Base-by-base conservation (phyloP, 176 grass and related monocot species). In the Lolium multiflorum region DNA sequence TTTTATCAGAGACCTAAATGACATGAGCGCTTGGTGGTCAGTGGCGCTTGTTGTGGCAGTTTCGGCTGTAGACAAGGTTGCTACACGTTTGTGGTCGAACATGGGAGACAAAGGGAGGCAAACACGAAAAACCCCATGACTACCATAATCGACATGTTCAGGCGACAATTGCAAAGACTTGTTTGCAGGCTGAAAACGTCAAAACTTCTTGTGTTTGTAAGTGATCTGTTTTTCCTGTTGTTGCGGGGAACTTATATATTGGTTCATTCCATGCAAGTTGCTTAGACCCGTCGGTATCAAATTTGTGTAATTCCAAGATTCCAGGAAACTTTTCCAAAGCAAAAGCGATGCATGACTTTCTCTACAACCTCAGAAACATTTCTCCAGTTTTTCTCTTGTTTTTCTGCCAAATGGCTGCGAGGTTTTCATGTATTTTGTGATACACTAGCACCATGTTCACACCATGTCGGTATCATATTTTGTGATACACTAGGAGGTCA, bases 1-100 rank as follows among this genome's bases (percentile, higher is more conserved):
- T 63, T 60, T 47, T 17, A 80, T 63, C 13, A 63, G 77, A 11
- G 77, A 80, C 8, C 57, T 63, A 9, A 80, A 63, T 17, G 39
- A 63, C 77, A 80, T 28, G 20, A 80, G 57, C n/a, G 58, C 58
- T 15, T 46, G 58, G 21, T 63, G 77, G 54, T 78, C 76, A 14
- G 76, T 78, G 75, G 17, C 10, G 18, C 54, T 78, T 78, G 31
- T 14, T 78, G 76, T 78, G 18, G 21, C 21, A 6, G n/a, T 47
- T 79, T 79, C 7, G 11, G 77, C 11, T 5, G 7, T 43, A 11
- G 76, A 78, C 35, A 77, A 7, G 8, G 50, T 39, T 11, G 54
- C 5, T 59, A 7, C 16, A 49, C n/a, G n/a, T n/a, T n/a, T n/a
- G n/a, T 20, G 50, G 48, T 2, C 11, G 8, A 50, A 50, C 48